Evolutionary conservation across 1,284 basidiomycete species (phyloP).

Genomic region (Exsudoporus floridanus): DNA sequence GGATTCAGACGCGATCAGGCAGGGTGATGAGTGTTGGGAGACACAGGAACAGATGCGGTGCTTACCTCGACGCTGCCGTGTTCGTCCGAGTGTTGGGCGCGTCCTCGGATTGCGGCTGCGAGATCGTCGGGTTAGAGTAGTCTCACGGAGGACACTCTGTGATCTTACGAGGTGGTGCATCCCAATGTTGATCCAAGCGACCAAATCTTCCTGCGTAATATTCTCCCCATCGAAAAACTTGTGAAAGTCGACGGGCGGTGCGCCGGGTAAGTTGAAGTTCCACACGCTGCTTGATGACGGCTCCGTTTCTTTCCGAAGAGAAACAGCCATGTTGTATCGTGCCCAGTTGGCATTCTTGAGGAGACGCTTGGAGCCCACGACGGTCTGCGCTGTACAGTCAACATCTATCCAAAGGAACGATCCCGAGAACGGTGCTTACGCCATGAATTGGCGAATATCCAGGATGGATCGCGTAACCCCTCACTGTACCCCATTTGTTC

Average conservation of each 20-base stretch:
- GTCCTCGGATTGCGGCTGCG: slow-evolving; percentile 57
- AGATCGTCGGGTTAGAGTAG: not conserved
- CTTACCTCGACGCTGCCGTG: slow-evolving; percentile 53
- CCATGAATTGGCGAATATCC: slow-evolving; percentile 53
- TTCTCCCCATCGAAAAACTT: slow-evolving; percentile 64
- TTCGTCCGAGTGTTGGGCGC: slow-evolving; percentile 62
- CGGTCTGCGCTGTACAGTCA: slow-evolving; percentile 41
- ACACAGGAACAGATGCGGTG: not conserved
- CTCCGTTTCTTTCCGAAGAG: slow-evolving; percentile 58
- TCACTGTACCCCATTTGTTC: slow-evolving; percentile 56
- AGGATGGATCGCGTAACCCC: slow-evolving; percentile 58
- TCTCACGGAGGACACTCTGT: not conserved
- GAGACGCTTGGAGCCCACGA: slow-evolving; percentile 56
- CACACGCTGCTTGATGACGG: slow-evolving; percentile 55
- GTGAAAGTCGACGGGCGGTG: slow-evolving; percentile 60
- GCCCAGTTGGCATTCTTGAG: slow-evolving; percentile 65
- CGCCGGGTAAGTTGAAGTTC: slow-evolving; percentile 62
- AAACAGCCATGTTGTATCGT: slow-evolving; percentile 60
- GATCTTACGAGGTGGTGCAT: slow-evolving; percentile 54
- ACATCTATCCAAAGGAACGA: not conserved
- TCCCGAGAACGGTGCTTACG: slow-evolving; percentile 32
- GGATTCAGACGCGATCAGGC: not conserved
- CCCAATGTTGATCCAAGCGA: slow-evolving; percentile 65
- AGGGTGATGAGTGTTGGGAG: not conserved
- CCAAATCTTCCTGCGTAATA: slow-evolving; percentile 59